Evolutionary conservation across 148 eudicot species (phyloP).

Genomic region (Talinum fruticosum): DNA sequence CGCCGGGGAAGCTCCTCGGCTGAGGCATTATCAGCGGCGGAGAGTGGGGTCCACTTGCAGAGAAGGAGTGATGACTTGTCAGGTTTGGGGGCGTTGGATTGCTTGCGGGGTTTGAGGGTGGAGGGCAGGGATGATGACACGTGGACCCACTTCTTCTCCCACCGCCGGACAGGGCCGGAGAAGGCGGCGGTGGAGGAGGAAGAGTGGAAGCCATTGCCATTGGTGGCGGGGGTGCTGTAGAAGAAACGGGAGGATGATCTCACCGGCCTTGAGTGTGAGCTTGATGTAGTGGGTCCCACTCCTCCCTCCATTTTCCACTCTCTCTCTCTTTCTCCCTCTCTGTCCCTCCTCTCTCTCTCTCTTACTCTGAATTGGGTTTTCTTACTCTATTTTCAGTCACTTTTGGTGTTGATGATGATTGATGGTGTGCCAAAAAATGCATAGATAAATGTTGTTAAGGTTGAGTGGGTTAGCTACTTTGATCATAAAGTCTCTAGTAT

Average conservation of each 20-base stretch:
- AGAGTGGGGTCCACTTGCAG: conserved; percentile 69
- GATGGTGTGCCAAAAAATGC: too few relatives aligned
- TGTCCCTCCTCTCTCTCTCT: too few relatives aligned
- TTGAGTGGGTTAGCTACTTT: too few relatives aligned
- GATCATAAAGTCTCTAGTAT: too few relatives aligned
- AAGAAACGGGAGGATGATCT: conserved; percentile 51
- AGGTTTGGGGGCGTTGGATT: conserved; percentile 14
- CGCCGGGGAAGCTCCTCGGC: conserved; percentile 36
- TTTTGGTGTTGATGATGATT: not conserved
- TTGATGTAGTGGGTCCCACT: conserved; percentile 26
- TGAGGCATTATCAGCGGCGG: conserved; percentile 16
- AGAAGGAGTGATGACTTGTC: conserved; percentile 31
- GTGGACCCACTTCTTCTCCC: conserved; percentile 46
- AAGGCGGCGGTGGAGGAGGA: conserved; percentile 35
- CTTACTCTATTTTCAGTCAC: not conserved
- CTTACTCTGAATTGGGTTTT: not conserved
- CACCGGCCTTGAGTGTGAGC: conserved; percentile 41
- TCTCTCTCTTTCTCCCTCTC: not conserved
- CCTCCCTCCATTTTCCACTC: conserved; percentile 57
- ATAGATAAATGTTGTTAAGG: too few relatives aligned
- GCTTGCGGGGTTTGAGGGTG: conserved; percentile 22
- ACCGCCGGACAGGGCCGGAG: conserved; percentile 51
- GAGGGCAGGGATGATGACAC: conserved; percentile 35
- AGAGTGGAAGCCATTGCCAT: not conserved
- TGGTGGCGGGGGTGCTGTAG: conserved; percentile 26